A percentile compares a stretch with the other conserved stretches of the same genome.
Evolutionary conservation across 75 land plant species (phyloP).

Genomic region (Pinus taeda): DNA sequence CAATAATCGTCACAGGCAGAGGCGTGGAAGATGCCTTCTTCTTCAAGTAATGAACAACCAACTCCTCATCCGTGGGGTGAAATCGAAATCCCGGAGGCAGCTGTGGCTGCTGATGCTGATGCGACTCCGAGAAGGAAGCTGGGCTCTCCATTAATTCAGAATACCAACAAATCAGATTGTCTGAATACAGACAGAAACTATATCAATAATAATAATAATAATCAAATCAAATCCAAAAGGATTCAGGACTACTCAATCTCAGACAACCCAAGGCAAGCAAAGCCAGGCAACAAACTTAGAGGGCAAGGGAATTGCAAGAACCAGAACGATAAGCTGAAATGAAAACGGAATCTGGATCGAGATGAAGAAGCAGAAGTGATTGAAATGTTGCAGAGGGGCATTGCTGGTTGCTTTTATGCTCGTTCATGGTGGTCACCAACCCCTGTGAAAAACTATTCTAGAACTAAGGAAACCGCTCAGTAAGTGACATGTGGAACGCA

Average conservation of each 20-base stretch:
- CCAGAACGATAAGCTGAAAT: neutral
- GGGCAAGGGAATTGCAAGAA: neutral
- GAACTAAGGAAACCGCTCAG: neutral
- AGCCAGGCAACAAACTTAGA: neutral
- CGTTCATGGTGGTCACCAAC: neutral
- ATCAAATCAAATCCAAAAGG: too few species aligned
- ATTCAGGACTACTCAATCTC: neutral
- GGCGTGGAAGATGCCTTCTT: conserved; percentile 15
- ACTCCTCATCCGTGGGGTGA: conserved; percentile 26
- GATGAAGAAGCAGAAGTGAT: conserved; percentile 1
- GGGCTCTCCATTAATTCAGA: neutral
- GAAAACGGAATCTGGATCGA: neutral
- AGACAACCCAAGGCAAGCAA: neutral
- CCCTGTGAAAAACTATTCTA: neutral
- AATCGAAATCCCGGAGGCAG: conserved; percentile 24
- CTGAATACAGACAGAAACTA: neutral
- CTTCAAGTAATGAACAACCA: conserved; percentile 24
- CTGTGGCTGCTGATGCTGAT: conserved; percentile 12
- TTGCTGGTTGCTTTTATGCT: conserved; percentile 7
- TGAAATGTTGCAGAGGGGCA: conserved; percentile 11
- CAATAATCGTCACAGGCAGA: conserved; percentile 18
- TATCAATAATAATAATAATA: too few species aligned
- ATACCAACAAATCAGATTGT: neutral
- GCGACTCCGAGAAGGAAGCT: neutral
- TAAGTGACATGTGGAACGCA: conserved; percentile 7